Conservation (phyloP, 345 rosid genomes). For the Bruguiera gymnorhiza region DNA sequence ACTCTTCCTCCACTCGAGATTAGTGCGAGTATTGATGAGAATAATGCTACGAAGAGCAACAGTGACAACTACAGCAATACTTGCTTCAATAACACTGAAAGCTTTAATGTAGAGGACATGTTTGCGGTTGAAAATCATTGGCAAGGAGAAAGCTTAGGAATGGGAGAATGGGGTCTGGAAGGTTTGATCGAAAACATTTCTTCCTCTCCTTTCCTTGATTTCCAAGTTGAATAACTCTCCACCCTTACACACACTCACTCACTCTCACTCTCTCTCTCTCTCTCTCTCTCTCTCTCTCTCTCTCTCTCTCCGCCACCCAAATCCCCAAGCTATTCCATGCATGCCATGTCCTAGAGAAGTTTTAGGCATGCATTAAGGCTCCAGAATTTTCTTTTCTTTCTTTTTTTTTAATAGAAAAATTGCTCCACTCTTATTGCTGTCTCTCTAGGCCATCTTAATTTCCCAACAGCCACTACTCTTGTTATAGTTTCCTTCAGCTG, state of each 20-base stretch:
- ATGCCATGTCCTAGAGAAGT: constrained; percentile 22
- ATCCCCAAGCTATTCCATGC: neutral
- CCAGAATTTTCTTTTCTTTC: neutral
- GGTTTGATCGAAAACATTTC: constrained; percentile 66
- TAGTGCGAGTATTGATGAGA: constrained; percentile 24
- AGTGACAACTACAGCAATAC: constrained; percentile 38
- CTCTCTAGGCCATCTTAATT: too few species aligned
- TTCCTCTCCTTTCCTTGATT: constrained; percentile 80
- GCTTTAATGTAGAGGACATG: constrained; percentile 48
- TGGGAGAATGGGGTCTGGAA: constrained; percentile 92
- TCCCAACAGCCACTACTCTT: neutral
- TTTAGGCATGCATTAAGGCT: neutral
- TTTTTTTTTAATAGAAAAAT: neutral
- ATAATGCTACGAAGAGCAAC: constrained; percentile 36
- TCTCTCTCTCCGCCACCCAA: too few species aligned
- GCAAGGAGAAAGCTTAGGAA: constrained; percentile 65
- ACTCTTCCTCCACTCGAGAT: constrained; percentile 51
- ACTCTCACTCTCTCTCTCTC: too few species aligned
- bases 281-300: too few species aligned
- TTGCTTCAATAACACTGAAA: constrained; percentile 50
- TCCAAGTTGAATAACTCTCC: constrained; percentile 51
- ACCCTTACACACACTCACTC: neutral
- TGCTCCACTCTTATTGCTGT: neutral
- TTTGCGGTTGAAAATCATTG: constrained; percentile 54
- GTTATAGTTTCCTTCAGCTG: neutral